Evolutionary conservation across 108 stramenopile species (phyloP).

Genomic region (Chaetoceros muelleri): DNA sequence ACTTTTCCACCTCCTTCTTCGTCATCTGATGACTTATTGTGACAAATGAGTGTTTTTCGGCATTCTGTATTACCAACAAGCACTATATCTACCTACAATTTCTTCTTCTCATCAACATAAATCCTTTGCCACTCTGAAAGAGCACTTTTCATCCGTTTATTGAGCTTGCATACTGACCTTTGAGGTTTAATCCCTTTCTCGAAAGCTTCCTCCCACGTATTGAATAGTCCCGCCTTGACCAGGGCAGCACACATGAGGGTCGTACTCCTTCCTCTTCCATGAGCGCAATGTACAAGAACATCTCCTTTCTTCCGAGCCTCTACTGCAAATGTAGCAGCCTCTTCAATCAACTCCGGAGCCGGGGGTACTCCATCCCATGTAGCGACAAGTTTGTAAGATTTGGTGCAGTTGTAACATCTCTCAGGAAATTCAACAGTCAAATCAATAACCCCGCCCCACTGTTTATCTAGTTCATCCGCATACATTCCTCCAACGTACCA

Average conservation of each 20-base stretch:
- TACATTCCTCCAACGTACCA: conserved; percentile 86
- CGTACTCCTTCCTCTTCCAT: conserved; percentile 71
- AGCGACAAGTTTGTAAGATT: conserved; percentile 49
- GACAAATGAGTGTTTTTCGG: too few species aligned
- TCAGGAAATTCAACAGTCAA: conserved; percentile 86
- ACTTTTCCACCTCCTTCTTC: too few species aligned
- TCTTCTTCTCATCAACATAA: conserved; percentile 61
- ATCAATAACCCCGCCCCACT: conserved; percentile 78
- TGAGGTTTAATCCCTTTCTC: conserved; percentile 65
- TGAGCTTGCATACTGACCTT: conserved; percentile 76
- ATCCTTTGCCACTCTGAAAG: conserved; percentile 62
- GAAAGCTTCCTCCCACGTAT: conserved; percentile 76
- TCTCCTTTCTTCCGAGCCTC: conserved; percentile 54
- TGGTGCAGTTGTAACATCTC: conserved; percentile 37
- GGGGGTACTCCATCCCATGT: conserved; percentile 85
- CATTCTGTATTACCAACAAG: too few species aligned
- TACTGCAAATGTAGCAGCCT: conserved; percentile 63
- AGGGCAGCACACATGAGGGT: conserved; percentile 82
- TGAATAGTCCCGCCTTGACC: conserved; percentile 70
- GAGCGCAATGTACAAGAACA: conserved; percentile 80
- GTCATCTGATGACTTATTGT: too few species aligned
- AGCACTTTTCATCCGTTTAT: conserved; percentile 66
- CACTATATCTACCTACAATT: too few species aligned
- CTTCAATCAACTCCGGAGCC: conserved; percentile 63
- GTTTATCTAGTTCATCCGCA: conserved; percentile 55